Conservation (phyloP, 2,329 filamentous ascomycete genomes). For the Aspergillus quadricinctus region DNA sequence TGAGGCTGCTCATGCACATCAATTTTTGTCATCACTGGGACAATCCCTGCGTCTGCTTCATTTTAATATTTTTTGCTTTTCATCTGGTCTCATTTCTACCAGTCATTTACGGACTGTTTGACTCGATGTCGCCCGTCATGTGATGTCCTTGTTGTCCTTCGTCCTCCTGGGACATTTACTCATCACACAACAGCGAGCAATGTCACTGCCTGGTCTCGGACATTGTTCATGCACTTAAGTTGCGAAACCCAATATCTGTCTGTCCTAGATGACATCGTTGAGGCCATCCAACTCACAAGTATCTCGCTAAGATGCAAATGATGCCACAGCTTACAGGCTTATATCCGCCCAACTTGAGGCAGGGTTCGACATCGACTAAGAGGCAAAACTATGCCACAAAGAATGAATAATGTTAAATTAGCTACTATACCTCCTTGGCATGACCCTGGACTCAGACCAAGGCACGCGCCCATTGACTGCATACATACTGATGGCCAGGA, state of each 20-base stretch:
- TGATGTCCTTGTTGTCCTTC: neutral
- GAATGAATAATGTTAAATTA: constrained; percentile 9
- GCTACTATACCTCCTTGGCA: constrained; percentile 10
- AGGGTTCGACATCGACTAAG: neutral
- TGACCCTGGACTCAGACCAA: constrained; percentile 11
- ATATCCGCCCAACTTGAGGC: neutral
- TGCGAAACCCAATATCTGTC: neutral
- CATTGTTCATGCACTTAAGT: neutral
- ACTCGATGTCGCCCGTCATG: neutral
- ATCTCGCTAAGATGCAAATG: neutral
- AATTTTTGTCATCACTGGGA: neutral
- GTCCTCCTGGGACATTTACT: neutral
- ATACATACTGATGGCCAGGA: constrained; percentile 10
- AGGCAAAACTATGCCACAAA: neutral
- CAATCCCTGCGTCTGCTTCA: neutral
- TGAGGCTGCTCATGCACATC: neutral
- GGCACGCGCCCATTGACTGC: constrained; percentile 19
- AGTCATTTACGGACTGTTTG: neutral
- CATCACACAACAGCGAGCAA: neutral
- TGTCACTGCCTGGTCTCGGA: neutral
- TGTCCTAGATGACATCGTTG: neutral
- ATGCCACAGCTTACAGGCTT: neutral
- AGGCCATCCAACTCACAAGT: neutral
- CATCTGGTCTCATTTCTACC: neutral
- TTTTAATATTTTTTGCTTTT: neutral